phyloP scores from a whole-genome alignment of 345 rosid species.

The Camelina laxa region DNA sequence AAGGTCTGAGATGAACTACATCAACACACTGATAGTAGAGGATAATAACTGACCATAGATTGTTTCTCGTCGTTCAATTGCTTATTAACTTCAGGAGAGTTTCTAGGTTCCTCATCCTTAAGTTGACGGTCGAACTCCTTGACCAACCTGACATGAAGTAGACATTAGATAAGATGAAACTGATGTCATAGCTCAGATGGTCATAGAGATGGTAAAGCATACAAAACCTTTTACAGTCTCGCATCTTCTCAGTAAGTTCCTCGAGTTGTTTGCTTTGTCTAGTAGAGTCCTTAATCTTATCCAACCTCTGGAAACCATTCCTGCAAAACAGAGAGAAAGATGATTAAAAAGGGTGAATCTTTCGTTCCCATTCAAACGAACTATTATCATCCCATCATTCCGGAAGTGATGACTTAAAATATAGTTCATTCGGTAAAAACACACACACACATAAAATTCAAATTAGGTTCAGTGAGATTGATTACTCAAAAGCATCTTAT shows the following conservation, averaged over 20 bases:
- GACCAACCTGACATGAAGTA: conserved; percentile 63
- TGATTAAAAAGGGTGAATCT: not conserved
- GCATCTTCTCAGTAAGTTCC: conserved; percentile 93
- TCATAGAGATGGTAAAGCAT: too few species aligned
- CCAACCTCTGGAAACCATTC: conserved; percentile 98
- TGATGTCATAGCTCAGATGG: too few species aligned
- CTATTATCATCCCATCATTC: not conserved
- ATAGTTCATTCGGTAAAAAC: too few species aligned
- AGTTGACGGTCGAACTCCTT: conserved; percentile 91
- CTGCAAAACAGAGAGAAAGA: conserved; percentile 48
- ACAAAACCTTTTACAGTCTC: conserved; percentile 88
- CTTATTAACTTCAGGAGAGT: conserved; percentile 80
- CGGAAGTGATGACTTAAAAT: not conserved
- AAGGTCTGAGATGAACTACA: not conserved
- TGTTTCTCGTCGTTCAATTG: conserved; percentile 97
- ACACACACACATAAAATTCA: too few species aligned
- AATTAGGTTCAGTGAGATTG: not conserved
- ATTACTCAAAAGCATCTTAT: not conserved
- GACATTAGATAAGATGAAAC: too few species aligned
- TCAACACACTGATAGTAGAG: not conserved
- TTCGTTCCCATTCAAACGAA: not conserved
- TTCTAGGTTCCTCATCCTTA: conserved; percentile 80
- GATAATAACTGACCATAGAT: conserved; percentile 70
- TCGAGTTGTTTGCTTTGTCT: conserved; percentile 97
- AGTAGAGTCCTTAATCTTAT: conserved; percentile 88